phyloP scores from a whole-genome alignment of 805 yeast genomes.

The Nakazawaea peltata region DNA sequence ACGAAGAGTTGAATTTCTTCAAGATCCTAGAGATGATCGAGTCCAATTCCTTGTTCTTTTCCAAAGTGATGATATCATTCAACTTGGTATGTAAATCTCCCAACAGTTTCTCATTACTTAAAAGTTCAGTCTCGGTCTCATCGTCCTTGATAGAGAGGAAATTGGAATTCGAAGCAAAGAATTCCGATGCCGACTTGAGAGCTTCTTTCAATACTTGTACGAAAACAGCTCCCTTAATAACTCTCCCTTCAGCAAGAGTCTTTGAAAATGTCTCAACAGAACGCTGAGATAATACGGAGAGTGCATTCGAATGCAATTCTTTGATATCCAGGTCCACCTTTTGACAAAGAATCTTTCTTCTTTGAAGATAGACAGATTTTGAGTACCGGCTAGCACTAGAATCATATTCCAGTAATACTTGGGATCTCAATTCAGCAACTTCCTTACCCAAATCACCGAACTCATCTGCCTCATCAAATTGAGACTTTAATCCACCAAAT shows the following conservation, averaged over 20 bases:
- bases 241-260: conserved; percentile 16
- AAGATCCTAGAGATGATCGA: conserved; percentile 32
- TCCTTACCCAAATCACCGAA: conserved; percentile 28
- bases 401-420: conserved; percentile 51
- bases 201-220: conserved; percentile 11
- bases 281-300: conserved; percentile 27
- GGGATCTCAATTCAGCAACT: conserved; percentile 34
- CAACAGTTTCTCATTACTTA: conserved; percentile 24
- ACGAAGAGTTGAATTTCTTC: conserved; percentile 35
- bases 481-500: conserved; percentile 20
- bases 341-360: conserved; percentile 38
- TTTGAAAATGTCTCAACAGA: conserved; percentile 23
- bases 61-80: conserved; percentile 20
- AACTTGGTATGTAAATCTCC: conserved; percentile 23
- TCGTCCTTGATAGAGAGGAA: conserved; percentile 23
- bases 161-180: conserved; percentile 24
- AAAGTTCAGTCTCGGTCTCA: conserved; percentile 14
- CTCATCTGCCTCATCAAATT: neutral
- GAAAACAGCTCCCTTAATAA: conserved; percentile 14
- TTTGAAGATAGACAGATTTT: conserved; percentile 55
- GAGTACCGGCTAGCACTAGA: conserved; percentile 70
- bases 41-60: conserved; percentile 32
- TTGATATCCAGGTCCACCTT: conserved; percentile 40
- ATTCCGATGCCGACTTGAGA: conserved; percentile 17
- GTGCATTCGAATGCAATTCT: conserved; percentile 33